Evolutionary conservation across 495 filamentous ascomycete genomes (phyloP), one percentile per base, ranked within the genome.

Genomic region (Eremomyces bilateralis): DNA sequence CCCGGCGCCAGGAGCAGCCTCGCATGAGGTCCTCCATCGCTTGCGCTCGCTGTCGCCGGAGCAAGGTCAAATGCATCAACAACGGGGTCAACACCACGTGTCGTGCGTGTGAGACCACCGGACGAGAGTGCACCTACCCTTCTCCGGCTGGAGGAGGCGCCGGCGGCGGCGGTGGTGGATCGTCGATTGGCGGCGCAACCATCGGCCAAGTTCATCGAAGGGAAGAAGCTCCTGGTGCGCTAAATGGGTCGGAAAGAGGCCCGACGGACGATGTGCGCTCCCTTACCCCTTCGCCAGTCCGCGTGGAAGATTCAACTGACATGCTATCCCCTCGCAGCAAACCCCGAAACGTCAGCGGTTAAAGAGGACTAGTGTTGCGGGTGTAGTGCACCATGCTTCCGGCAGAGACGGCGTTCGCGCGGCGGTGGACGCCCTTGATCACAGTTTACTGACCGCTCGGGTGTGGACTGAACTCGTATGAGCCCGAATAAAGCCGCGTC

Each of bases 11-110:
- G 24, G 24, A 42, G 34, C 45, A 42, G 38, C 40, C 44, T 37
- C 51, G 53, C 16, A 75, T 82, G 69, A 64, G 79, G 35, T 81
- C 76, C 32, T 78, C 73, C 42, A 81, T 85, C 42, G 79, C 79
- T 41, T 85, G 79, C 53, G 64, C 66, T 39, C 63, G 71, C 33
- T 85, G 79, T 58, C 68, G 78, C 36, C 72, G 75, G 49, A 78
- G 72, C 52, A 85, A 85, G 51, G 76, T 83, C 52, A 85, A 83
- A 59, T 78, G 64, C 52, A 72, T 81, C 57, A 91, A 91, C 55
- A 62, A 61, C 45, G 79, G 79, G 34, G 70, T 73, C 35, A 64
- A 69, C 41, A 73, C 69, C 15, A 73, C 67, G 16, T 91, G 81
- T 56, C 71, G 76, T 38, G 74, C 74, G 4, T 91, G 81, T 50